Percentiles rank a stretch among this genome's conserved stretches.
These are phyloP conservation scores for Paraleonurus japonicus DNA, from an alignment of 257 asterid genomes.

Conservation along the genomic window DNA sequence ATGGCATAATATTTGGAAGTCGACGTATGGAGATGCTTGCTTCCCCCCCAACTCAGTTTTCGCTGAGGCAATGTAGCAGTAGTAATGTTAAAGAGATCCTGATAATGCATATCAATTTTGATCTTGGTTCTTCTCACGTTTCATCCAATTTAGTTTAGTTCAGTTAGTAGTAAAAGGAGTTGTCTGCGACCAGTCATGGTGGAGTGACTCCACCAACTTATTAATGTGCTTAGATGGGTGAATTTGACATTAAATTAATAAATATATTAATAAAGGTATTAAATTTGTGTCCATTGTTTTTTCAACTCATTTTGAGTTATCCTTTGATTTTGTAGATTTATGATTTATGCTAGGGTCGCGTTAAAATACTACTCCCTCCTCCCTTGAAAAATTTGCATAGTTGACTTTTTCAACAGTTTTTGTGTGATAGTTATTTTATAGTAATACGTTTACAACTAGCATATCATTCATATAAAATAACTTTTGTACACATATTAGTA, in stretches of 20 bases:
- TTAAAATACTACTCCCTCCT: too few relatives aligned
- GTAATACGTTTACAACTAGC: too few relatives aligned
- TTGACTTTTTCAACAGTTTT: too few relatives aligned
- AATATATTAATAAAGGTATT: background rate
- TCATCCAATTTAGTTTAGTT: background rate
- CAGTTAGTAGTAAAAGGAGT: background rate
- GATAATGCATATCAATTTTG: constrained; percentile 21
- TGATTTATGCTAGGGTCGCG: too few relatives aligned
- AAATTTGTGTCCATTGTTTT: background rate
- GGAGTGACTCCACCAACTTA: background rate
- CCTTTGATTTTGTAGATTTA: background rate
- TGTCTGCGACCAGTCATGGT: background rate
- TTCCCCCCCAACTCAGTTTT: constrained; percentile 30
- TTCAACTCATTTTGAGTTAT: background rate
- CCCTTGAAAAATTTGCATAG: too few relatives aligned
- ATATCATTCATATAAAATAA: too few relatives aligned
- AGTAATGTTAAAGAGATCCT: constrained; percentile 1
- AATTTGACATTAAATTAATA: background rate
- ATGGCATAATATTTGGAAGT: constrained; percentile 54
- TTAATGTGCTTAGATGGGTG: background rate
- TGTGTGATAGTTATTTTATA: too few relatives aligned
- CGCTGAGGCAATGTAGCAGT: constrained; percentile 25
- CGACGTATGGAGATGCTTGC: constrained; percentile 31
- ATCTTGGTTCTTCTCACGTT: background rate
- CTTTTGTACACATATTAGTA: too few relatives aligned